Evolutionary conservation across 2,329 filamentous ascomycete genomes (phyloP).

Genomic region (Hypomyces perniciosus): DNA sequence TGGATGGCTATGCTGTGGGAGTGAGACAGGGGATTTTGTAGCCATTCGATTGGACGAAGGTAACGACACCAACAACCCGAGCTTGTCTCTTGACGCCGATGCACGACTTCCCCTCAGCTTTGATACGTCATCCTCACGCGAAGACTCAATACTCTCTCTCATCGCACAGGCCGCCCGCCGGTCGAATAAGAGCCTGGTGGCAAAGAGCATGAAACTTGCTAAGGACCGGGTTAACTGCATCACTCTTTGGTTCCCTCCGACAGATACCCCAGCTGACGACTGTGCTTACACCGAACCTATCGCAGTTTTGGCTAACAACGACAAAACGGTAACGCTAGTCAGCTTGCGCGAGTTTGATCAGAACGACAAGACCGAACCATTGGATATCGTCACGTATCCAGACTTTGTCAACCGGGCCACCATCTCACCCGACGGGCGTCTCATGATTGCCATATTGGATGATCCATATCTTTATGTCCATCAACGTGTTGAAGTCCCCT

Average conservation of each 20-base stretch:
- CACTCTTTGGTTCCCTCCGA: conserved; percentile 55
- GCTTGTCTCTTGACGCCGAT: conserved; percentile 17
- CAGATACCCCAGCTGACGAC: conserved; percentile 19
- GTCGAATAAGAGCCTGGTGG: conserved; percentile 39
- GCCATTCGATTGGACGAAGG: conserved; percentile 59
- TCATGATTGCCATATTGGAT: conserved; percentile 81
- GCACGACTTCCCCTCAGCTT: conserved; percentile 25
- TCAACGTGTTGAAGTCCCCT: conserved; percentile 41
- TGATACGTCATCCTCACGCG: conserved; percentile 28
- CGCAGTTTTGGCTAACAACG: conserved; percentile 83
- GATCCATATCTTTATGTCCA: conserved; percentile 84
- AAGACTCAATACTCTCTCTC: conserved; percentile 30
- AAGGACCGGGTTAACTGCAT: conserved; percentile 61
- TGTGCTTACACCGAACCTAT: conserved; percentile 47
- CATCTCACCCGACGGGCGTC: conserved; percentile 80
- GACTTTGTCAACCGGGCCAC: conserved; percentile 89
- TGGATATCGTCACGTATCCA: conserved; percentile 68
- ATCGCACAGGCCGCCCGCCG: conserved; percentile 33
- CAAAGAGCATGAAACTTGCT: conserved; percentile 49
- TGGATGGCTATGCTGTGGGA: conserved; percentile 87
- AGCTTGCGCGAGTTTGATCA: conserved; percentile 57
- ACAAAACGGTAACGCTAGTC: conserved; percentile 81
- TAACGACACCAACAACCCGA: conserved; percentile 23
- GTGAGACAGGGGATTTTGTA: conserved; percentile 80
- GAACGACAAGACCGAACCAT: conserved; percentile 43